Evolutionary conservation across 345 rosid genomes (phyloP).

Genomic region (Melaleuca quinquenervia): DNA sequence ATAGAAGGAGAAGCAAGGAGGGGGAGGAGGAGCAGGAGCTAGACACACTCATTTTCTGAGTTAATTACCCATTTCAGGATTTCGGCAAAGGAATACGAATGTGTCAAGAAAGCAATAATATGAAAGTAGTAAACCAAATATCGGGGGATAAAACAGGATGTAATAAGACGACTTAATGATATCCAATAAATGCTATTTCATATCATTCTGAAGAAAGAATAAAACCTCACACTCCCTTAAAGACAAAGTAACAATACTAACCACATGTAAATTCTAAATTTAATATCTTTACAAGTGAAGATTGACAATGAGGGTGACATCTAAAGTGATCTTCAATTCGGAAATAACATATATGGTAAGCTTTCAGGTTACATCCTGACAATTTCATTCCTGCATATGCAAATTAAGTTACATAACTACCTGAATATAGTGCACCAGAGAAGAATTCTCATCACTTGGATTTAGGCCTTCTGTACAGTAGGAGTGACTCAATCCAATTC

Average conservation of each 20-base stretch:
- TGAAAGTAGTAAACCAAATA: not conserved
- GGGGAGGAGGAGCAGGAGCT: not conserved
- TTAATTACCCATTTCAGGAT: not conserved
- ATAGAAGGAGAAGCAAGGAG: not conserved
- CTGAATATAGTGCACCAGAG: constrained; percentile 83
- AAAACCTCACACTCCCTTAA: not conserved
- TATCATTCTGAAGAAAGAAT: not conserved
- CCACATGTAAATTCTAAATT: not conserved
- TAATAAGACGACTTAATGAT: not conserved
- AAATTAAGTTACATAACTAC: constrained; percentile 14
- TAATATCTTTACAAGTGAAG: not conserved
- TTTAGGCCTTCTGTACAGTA: constrained; percentile 63
- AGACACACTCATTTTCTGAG: not conserved
- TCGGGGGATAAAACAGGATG: not conserved
- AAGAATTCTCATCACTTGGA: constrained; percentile 76
- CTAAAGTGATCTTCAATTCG: not conserved
- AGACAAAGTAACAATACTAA: not conserved
- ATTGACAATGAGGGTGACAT: not conserved
- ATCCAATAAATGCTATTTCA: not conserved
- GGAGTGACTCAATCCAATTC: constrained; percentile 39
- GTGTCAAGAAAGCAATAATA: not conserved
- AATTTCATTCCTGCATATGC: not conserved
- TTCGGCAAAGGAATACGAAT: not conserved
- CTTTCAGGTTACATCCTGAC: not conserved
- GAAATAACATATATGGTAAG: not conserved